Conservation (phyloP, 805 yeast species). For the Teunomyces kruisii region DNA sequence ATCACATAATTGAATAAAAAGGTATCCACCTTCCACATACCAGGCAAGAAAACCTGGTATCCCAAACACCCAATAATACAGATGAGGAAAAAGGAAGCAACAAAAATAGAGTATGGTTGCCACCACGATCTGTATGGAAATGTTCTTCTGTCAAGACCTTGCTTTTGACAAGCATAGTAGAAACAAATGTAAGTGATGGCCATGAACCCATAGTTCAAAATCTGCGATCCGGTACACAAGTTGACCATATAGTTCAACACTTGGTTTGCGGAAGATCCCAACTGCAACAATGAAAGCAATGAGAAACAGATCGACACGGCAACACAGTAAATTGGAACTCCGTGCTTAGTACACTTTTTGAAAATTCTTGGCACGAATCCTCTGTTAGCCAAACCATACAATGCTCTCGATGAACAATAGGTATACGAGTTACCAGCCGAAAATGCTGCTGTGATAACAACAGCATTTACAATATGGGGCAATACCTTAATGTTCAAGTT, state of each 20-base stretch:
- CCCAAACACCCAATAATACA: conserved; percentile 61
- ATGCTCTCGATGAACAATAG: conserved; percentile 46
- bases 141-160: conserved; percentile 35
- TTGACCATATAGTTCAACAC: conserved; percentile 48
- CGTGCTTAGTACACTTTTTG: conserved; percentile 44
- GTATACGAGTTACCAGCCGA: conserved; percentile 52
- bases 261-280: conserved; percentile 34
- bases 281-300: conserved; percentile 61
- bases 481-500: conserved; percentile 45
- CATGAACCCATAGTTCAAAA: conserved; percentile 49
- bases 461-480: conserved; percentile 46
- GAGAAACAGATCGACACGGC: conserved; percentile 51
- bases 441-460: conserved; percentile 44
- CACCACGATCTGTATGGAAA: conserved; percentile 45
- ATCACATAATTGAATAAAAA: conserved; percentile 73
- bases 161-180: conserved; percentile 40
- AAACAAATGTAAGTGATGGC: conserved; percentile 42
- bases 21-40: conserved; percentile 57
- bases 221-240: conserved; percentile 47
- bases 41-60: conserved; percentile 67
- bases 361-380: conserved; percentile 49
- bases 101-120: conserved; percentile 39
- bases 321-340: conserved; percentile 49
- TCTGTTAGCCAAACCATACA: conserved; percentile 47
- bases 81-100: conserved; percentile 32